phyloP scores from a whole-genome alignment of 345 rosid genomes.

The Aquilaria malaccensis region DNA sequence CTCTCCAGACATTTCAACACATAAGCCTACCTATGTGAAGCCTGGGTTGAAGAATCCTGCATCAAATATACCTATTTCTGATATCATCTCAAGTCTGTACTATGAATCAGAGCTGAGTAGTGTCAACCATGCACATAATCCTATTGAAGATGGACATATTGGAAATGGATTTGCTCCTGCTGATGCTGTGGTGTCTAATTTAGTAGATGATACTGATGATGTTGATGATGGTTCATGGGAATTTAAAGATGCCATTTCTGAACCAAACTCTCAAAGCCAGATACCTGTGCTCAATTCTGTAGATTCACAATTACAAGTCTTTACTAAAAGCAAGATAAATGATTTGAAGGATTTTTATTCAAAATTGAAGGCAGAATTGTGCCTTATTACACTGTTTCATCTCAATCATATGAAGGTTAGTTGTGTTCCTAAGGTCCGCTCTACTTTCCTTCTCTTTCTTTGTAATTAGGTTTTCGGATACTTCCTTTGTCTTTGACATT shows the following conservation, averaged over 20 bases:
- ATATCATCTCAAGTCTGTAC: conserved; percentile 78
- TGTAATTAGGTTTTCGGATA: conserved; percentile 5
- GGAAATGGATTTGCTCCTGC: conserved; percentile 30
- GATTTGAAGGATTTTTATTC: conserved; percentile 47
- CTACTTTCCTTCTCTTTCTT: background rate
- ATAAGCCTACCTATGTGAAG: conserved; percentile 15
- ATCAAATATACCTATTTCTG: conserved; percentile 42
- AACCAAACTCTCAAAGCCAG: conserved; percentile 22
- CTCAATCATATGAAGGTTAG: conserved; percentile 62
- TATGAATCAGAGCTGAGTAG: conserved; percentile 43
- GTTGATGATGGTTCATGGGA: conserved; percentile 75
- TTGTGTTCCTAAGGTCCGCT: conserved; percentile 3
- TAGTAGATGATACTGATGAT: conserved; percentile 28
- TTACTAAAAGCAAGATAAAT: conserved; percentile 19
- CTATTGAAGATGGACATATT: conserved; percentile 20
- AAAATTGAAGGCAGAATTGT: conserved; percentile 57
- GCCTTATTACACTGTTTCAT: conserved; percentile 35
- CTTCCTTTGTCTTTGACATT: conserved; percentile 21
- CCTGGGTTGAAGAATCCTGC: conserved; percentile 24
- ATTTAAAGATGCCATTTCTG: conserved; percentile 43
- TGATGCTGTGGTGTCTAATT: conserved; percentile 18
- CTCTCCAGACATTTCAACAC: conserved; percentile 31
- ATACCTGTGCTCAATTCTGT: conserved; percentile 14
- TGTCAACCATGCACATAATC: conserved; percentile 22
- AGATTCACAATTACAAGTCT: conserved; percentile 22